phyloP scores from a whole-genome alignment of 2,329 filamentous ascomycete genomes.

The Zymoseptoria crescenta region DNA sequence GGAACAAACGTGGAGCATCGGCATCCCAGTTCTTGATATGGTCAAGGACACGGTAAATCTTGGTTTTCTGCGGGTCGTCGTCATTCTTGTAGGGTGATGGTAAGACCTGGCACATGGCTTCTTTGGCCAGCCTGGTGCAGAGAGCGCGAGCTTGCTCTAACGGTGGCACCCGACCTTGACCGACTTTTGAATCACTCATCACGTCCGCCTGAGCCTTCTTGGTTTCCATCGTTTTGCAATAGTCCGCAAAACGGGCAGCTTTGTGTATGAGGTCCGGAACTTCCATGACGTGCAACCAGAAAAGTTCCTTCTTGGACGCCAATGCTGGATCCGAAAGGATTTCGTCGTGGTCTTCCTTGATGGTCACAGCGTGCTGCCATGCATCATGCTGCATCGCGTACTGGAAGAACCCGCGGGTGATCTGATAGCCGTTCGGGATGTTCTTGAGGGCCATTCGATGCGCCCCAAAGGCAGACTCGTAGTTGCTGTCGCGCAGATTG shows the following conservation, averaged over 20 bases:
- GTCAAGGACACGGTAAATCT: not conserved
- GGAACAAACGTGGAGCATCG: not conserved
- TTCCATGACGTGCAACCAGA: constrained; percentile 19
- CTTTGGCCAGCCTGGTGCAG: not conserved
- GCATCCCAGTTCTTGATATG: constrained; percentile 1
- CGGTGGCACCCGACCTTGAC: not conserved
- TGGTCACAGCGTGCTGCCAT: constrained; percentile 13
- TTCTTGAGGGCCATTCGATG: constrained; percentile 23
- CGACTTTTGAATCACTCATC: not conserved
- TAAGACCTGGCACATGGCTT: constrained; percentile 1
- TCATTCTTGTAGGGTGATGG: not conserved
- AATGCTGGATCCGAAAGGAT: not conserved
- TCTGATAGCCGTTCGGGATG: constrained; percentile 18
- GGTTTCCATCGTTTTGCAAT: not conserved
- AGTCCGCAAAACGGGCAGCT: constrained; percentile 2
- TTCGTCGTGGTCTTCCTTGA: constrained; percentile 10
- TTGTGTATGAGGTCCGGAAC: constrained; percentile 13
- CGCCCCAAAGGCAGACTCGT: constrained; percentile 10
- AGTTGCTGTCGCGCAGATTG: constrained; percentile 13
- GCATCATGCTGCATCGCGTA: constrained; percentile 10
- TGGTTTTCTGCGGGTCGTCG: not conserved
- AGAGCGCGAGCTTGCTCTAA: not conserved
- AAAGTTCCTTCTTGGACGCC: constrained; percentile 8
- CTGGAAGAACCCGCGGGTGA: constrained; percentile 16
- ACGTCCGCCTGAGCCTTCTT: not conserved